phyloP scores from a whole-genome alignment of 2,329 filamentous ascomycete genomes.

The Talaromyces sp. region DNA sequence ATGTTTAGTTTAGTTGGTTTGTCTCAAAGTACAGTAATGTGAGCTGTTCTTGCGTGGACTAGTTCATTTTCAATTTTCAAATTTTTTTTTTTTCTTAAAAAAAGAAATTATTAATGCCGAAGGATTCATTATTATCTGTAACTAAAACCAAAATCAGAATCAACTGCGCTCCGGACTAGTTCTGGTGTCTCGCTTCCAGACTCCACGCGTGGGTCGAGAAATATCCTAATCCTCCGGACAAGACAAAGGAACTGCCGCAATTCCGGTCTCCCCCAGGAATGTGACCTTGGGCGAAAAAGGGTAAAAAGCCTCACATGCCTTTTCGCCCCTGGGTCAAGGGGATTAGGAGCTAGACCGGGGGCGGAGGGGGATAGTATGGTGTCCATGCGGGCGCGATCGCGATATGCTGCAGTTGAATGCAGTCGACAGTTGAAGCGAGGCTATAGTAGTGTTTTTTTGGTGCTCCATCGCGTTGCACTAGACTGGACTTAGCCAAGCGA shows the following conservation, averaged over 20 bases:
- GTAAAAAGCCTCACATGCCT: slow-evolving; percentile 2
- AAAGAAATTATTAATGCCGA: too few species aligned
- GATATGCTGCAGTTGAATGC: slow-evolving; percentile 3
- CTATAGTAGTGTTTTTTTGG: not conserved
- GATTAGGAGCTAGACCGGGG: slow-evolving; percentile 6
- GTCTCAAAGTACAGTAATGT: too few species aligned
- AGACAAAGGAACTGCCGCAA: too few species aligned
- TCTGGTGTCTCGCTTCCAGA: too few species aligned
- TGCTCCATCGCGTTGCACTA: not conserved
- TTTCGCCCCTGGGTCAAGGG: not conserved
- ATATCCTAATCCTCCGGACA: too few species aligned
- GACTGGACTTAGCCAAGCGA: not conserved
- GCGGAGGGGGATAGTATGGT: not conserved
- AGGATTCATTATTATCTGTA: too few species aligned
- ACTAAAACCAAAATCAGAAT: too few species aligned
- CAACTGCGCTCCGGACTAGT: too few species aligned
- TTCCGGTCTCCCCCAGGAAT: slow-evolving; percentile 6
- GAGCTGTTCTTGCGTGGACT: too few species aligned
- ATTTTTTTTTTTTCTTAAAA: too few species aligned
- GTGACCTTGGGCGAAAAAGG: not conserved
- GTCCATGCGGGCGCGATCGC: slow-evolving; percentile 10
- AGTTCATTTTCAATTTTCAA: too few species aligned
- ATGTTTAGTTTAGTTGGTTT: not conserved
- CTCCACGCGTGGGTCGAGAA: too few species aligned
- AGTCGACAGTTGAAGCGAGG: slow-evolving; percentile 7